Percentiles rank a stretch among this genome's conserved stretches.
phyloP scores from a whole-genome alignment of 352 stramenopile species.

The Blastocystis sp. region DNA sequence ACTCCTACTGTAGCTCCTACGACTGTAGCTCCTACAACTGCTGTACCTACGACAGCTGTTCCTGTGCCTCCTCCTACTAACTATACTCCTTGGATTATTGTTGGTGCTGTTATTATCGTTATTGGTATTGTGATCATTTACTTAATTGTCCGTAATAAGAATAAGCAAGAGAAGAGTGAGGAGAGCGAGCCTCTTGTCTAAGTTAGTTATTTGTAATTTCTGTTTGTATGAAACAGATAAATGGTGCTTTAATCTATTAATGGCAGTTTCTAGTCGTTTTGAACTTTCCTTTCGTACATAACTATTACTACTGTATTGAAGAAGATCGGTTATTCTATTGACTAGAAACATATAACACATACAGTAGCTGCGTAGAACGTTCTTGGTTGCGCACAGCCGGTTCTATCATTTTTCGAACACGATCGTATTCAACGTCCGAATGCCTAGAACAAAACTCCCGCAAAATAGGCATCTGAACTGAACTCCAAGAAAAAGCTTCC shows the following conservation, averaged over 20 bases:
- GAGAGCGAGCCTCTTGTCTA: conserved; percentile 39
- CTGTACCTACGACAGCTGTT: neutral
- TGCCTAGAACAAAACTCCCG: neutral
- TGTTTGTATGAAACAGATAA: conserved; percentile 45
- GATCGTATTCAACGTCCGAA: neutral
- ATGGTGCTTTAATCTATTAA: neutral
- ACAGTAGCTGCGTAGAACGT: neutral
- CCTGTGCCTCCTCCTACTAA: conserved; percentile 6
- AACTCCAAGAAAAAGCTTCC: conserved; percentile 9
- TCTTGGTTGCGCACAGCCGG: neutral
- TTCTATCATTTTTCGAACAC: neutral
- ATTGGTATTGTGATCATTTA: conserved; percentile 46
- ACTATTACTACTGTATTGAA: conserved; percentile 33
- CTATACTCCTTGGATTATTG: conserved; percentile 37
- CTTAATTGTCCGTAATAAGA: conserved; percentile 39
- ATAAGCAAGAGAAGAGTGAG: conserved; percentile 11
- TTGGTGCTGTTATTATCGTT: neutral
- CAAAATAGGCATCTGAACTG: neutral
- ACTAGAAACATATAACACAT: neutral
- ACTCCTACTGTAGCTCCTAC: conserved; percentile 35
- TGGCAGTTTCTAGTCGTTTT: neutral
- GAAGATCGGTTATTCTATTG: conserved; percentile 38
- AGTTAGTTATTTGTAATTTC: neutral
- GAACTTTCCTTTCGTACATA: conserved; percentile 20
- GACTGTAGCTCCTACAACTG: conserved; percentile 27